Evolutionary conservation across 176 grass and related monocot species (phyloP).

Genomic region (Carex scoparia): DNA sequence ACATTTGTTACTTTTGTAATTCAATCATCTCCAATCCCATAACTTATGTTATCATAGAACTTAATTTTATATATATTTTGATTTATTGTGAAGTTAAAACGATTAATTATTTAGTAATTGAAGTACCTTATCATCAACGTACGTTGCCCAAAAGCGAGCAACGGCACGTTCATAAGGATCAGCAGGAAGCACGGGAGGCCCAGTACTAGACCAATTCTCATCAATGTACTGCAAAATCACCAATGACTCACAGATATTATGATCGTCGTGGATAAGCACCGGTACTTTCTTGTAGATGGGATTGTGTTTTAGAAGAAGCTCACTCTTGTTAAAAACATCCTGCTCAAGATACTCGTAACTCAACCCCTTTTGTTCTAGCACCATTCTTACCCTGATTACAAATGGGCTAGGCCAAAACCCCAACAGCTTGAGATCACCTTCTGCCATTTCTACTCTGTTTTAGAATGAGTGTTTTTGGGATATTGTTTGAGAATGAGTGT

Average conservation of each 20-base stretch:
- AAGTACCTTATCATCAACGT: conserved; percentile 45
- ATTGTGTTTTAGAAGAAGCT: conserved; percentile 11
- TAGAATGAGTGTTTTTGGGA: background rate
- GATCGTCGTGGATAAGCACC: conserved; percentile 4
- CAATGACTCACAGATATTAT: conserved; percentile 13
- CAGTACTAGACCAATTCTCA: conserved; percentile 7
- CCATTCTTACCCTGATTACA: background rate
- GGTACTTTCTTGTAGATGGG: conserved; percentile 12
- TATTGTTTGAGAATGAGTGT: no score
- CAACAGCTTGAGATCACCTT: conserved; percentile 15
- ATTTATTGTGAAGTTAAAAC: no score
- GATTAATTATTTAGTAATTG: background rate
- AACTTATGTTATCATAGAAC: background rate
- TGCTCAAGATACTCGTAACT: conserved; percentile 4
- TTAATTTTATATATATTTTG: background rate
- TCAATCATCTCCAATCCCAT: background rate
- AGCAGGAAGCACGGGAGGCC: background rate
- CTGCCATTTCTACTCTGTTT: background rate
- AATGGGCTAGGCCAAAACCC: background rate
- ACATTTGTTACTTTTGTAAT: background rate
- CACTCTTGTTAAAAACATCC: background rate
- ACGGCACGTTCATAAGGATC: conserved; percentile 24
- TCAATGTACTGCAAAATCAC: conserved; percentile 28
- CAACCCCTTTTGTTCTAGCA: conserved; percentile 19
- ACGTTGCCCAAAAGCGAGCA: conserved; percentile 40